These are phyloP conservation scores for Helicocarpus griseus DNA, from an alignment of 2,329 filamentous ascomycete genomes.

Conservation along the genomic window DNA sequence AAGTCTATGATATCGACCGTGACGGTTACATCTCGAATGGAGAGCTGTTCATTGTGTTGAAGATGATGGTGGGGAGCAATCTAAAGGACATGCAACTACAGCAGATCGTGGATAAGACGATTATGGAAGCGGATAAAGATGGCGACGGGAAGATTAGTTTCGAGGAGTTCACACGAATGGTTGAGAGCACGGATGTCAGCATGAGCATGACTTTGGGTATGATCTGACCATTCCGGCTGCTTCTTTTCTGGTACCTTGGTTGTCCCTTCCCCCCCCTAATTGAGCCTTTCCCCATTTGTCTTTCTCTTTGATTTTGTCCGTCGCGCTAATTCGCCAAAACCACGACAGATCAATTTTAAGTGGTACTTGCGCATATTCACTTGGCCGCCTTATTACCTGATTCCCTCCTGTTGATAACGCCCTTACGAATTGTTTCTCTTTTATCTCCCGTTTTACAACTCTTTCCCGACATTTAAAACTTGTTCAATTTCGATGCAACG, in stretches of 20 bases:
- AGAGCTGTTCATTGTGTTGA: constrained; percentile 96
- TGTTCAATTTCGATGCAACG: no score
- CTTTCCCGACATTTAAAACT: background rate
- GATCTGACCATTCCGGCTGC: constrained; percentile 15
- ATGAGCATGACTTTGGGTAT: constrained; percentile 60
- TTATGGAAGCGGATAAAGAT: constrained; percentile 97
- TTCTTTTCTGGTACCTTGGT: background rate
- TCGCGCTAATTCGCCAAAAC: background rate
- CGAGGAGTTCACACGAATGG: constrained; percentile 98
- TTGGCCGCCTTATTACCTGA: background rate
- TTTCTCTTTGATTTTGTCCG: no score
- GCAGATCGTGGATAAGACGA: constrained; percentile 99
- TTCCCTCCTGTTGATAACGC: background rate
- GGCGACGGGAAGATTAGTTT: constrained; percentile 97
- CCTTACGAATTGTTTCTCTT: background rate
- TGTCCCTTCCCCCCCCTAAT: background rate
- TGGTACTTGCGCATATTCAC: background rate
- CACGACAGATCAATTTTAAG: constrained; percentile 3
- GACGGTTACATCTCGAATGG: constrained; percentile 98
- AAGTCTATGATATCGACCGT: constrained; percentile 98
- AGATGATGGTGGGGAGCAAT: constrained; percentile 99
- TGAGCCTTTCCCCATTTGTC: no score
- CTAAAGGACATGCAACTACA: constrained; percentile 98
- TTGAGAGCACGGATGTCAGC: constrained; percentile 75
- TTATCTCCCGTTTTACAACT: background rate